A percentile compares a stretch with the other conserved stretches of the same genome.
These are phyloP conservation scores for Lathyrus aphaca DNA, from an alignment of 306 rosid species.

Conservation along the genomic window DNA sequence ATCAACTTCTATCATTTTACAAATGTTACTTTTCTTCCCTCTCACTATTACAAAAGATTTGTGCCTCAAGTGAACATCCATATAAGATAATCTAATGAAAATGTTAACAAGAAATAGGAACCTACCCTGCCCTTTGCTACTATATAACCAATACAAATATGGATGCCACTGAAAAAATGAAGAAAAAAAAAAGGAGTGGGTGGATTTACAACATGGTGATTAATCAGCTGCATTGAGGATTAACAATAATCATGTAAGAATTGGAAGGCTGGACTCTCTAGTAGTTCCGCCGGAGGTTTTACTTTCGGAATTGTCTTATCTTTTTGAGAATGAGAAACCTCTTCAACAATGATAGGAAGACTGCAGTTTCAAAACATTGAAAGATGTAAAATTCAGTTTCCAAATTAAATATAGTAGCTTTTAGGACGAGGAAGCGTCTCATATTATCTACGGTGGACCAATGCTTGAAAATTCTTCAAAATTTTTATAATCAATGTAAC, in stretches of 20 bases:
- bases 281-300: conserved; percentile 70
- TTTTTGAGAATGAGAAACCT: conserved; percentile 52
- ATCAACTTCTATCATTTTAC: conserved; percentile 48
- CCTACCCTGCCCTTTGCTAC: conserved; percentile 55
- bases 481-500: no score
- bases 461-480: no score
- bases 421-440: no score
- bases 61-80: conserved; percentile 45
- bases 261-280: conserved; percentile 69
- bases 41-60: conserved; percentile 47
- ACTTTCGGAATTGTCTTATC: conserved; percentile 59
- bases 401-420: neutral
- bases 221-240: conserved; percentile 33
- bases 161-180: conserved; percentile 44
- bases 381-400: conserved; percentile 17
- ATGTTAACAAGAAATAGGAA: conserved; percentile 38
- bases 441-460: no score
- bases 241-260: conserved; percentile 70
- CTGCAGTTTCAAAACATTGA: conserved; percentile 59
- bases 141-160: conserved; percentile 47
- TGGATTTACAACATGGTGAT: conserved; percentile 59
- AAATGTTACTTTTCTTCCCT: conserved; percentile 39
- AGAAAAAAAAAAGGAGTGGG: conserved; percentile 5
- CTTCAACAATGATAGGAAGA: conserved; percentile 73
- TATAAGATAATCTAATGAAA: conserved; percentile 33